A percentile compares a stretch with the other conserved stretches of the same genome.
Evolutionary conservation across 2,329 filamentous ascomycete genomes (phyloP).

Genomic region (Fusarium domesticum): DNA sequence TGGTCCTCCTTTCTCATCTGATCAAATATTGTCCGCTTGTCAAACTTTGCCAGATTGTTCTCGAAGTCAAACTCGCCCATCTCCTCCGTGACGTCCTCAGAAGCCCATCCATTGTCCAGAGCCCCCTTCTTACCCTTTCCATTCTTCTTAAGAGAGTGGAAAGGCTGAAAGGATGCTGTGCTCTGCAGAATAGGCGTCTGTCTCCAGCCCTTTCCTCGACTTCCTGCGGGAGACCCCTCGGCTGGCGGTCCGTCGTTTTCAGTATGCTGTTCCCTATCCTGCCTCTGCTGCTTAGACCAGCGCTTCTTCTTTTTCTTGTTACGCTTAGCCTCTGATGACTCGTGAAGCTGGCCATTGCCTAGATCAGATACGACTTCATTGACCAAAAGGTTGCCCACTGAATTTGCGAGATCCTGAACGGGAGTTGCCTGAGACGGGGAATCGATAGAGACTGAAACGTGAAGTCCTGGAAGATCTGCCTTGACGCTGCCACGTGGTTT

Average conservation of each 20-base stretch:
- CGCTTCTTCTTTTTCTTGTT: conserved; percentile 32
- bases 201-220: conserved; percentile 54
- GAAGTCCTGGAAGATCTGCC: conserved; percentile 14
- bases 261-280: conserved; percentile 29
- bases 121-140: conserved; percentile 43
- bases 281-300: conserved; percentile 33
- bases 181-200: conserved; percentile 60
- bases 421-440: conserved; percentile 17
- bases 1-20: conserved; percentile 87
- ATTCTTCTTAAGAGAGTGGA: conserved; percentile 58
- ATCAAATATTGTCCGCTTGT: conserved; percentile 88
- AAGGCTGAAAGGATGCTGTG: conserved; percentile 61
- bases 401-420: conserved; percentile 26
- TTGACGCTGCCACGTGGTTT: conserved; percentile 9
- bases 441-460: conserved; percentile 11
- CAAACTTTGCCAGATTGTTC: conserved; percentile 85
- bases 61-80: conserved; percentile 94
- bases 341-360: conserved; percentile 17
- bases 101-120: conserved; percentile 82
- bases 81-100: conserved; percentile 93
- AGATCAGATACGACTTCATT: conserved; percentile 15
- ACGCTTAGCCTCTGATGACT: conserved; percentile 22
- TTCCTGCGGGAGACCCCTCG: conserved; percentile 29
- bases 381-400: conserved; percentile 28
- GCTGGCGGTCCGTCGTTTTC: conserved; percentile 27